Base-by-base conservation (phyloP, 2,329 filamentous ascomycete species). In the Venturia aucupariae region DNA sequence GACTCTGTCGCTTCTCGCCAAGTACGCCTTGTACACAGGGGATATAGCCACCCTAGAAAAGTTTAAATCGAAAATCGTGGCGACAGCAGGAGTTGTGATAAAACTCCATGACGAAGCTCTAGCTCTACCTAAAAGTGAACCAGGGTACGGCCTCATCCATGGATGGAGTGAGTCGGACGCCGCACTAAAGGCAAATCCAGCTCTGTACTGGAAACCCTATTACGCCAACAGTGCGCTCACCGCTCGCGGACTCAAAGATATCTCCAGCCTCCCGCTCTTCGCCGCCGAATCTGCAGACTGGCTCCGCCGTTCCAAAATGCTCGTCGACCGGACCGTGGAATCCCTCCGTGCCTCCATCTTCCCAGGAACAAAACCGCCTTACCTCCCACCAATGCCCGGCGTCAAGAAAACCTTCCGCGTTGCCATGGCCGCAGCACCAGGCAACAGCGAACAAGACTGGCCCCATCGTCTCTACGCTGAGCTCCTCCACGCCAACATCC, bases 91-190 rank as follows among this genome's bases (percentile, higher is more conserved):
- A 8, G 24, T 64, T 15, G 7, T 64, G 17, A 19, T 61, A 15
- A 48, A 51, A 32, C 32, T 61, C 19, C 63, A 64, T 30, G 63
- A 64, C 13, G 63, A 64, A 61, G 57, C 32, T 61, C 63, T 64
- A 13, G 63, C 63, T 46, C 57, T 64, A 6, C 63, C 63, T 7
- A 30, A 44, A 30, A 46, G 11, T 11, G 44, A 60, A 5, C 57
- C 63, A 7, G 55, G 63, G 17, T 61, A 64, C 32, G 63, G 63
- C 15, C 63, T 61, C n/a, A 64, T 64, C 44, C 63, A 64, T 19
- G 63, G 63, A 13, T 64, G 63, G 63, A n/a, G 13, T 10, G 63
- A 64, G 32, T 42, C 30, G 17, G 63, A 64, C 30, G 63, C 63
- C n/a, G 32, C n/a, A 10, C 41, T 64, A 13, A 64, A 64, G 15